Base-by-base conservation (phyloP, 768 basidiomycete genomes). In the Pulveroboletus sp. region DNA sequence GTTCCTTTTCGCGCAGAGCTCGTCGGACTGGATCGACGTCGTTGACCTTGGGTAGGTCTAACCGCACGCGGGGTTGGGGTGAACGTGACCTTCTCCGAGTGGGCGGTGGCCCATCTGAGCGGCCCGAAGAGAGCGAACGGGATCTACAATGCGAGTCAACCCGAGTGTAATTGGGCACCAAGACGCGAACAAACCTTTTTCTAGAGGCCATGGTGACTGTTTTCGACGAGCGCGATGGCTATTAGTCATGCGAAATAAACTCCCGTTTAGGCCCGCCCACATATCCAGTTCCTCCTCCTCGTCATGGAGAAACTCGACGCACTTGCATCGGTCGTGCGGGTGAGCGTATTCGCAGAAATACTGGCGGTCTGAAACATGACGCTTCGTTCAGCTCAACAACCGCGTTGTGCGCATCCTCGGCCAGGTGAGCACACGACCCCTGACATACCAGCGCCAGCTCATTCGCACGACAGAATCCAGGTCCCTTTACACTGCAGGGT, bases 401-500 rank as follows among this genome's bases (percentile, higher is more conserved):
- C 74, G 76, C 47, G 81, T 90, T 1, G 70, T 83, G 7, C 74
- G 90, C 52, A 73, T 92, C 8, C 68, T 92, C 17, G 90, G 86
- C 4, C 88, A 90, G 82, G 90, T 87, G 61, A 39, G 27, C n/a
- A 10, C 38, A 3, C 2, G 10, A 21, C 40, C 42, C 40, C 36
- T 43, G 0, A 19, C 19, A 13, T 2, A 14, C 19, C 5, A 29
- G 7, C 38, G 11, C 14, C 6, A 5, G 9, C 43, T 51, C 16
- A 60, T 39, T 2, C 34, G 1, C 21, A 33, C 42, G 39, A 20
- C 56, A 93, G 87, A 94, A 95, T 60, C 90, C 92, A 8, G 87
- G 91, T 4, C 84, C 87, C 58, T 93, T 90, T 63, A 93, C 91
- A 0, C 73, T 95, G 1, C 90, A 94, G 74, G 92, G 90, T 85